A percentile compares a stretch with the other conserved stretches of the same genome.
Conservation (phyloP, 2,329 filamentous ascomycete species). For the Phialophora tarda region DNA sequence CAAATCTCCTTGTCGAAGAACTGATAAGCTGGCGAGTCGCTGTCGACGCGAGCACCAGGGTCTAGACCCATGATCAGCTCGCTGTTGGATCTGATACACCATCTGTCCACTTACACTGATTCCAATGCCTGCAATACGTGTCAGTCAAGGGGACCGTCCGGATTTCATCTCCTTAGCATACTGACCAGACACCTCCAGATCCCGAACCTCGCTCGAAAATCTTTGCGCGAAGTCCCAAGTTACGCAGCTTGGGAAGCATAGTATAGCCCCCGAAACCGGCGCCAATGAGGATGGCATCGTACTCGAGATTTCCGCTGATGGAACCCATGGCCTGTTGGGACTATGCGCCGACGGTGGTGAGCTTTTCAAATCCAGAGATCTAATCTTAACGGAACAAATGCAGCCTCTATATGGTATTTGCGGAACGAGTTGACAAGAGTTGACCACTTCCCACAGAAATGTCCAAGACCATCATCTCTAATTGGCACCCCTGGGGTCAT, state of each 20-base stretch:
- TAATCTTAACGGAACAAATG: not conserved
- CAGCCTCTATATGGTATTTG: constrained; percentile 4
- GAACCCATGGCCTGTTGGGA: constrained; percentile 24
- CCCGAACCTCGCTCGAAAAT: constrained; percentile 45
- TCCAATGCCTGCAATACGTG: constrained; percentile 49
- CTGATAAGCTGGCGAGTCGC: constrained; percentile 59
- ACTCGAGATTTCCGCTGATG: constrained; percentile 17
- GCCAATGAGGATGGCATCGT: constrained; percentile 29
- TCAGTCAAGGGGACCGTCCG: constrained; percentile 11
- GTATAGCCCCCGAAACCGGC: constrained; percentile 31
- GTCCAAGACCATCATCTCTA: constrained; percentile 19
- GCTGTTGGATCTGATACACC: too few relatives aligned
- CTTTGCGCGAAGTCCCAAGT: constrained; percentile 43
- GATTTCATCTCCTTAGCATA: constrained; percentile 1
- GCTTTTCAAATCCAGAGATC: constrained; percentile 6
- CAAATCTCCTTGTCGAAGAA: constrained; percentile 57
- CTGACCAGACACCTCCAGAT: constrained; percentile 51
- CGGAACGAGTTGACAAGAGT: constrained; percentile 15
- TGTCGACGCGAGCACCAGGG: constrained; percentile 61
- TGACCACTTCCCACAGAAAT: constrained; percentile 3
- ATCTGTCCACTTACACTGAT: constrained; percentile 50
- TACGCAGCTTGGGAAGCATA: constrained; percentile 42
- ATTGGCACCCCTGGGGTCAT: constrained; percentile 8
- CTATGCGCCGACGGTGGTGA: constrained; percentile 12
- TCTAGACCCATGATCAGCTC: constrained; percentile 11